Base-by-base conservation (phyloP, 352 stramenopile species). In the Globisporangium splendens region DNA sequence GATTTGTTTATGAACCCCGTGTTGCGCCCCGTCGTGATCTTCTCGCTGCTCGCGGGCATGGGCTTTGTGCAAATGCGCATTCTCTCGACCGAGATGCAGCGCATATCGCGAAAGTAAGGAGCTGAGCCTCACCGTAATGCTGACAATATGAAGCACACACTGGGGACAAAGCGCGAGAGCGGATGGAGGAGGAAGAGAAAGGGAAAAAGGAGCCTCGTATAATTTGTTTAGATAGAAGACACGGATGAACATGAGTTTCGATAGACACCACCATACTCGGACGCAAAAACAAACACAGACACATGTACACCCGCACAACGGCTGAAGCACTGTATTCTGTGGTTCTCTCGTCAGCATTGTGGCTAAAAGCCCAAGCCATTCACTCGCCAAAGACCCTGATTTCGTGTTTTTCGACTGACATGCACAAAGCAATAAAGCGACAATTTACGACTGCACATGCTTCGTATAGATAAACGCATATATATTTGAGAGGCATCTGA, bases 1-100 rank as follows among this genome's bases (percentile, higher is more conserved):
- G 83, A 93, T 62, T 73, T 64, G 70, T 88, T 93, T 55, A 69
- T 74, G 68, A 89, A 93, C 67, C 83, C 83, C 1, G 83, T 93
- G 63, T 63, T 93, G 10, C 83, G 83, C 38, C 83, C 83, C 38
- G 68, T 86, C 7, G 78, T 88, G 61, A 74, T 80, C n/a, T 82
- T 84, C 59, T 54, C 65, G 62, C 68, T 82, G 46, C 63, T 88
- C 20, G 68, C 51, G 6, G 60, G 67, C 11, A 47, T 84, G n/a
- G 59, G 59, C 21, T 56, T 68, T 3, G 54, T 83, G 21, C 73
- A 83, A 58, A 65, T 79, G 50, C 77, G 81, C 51, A 73, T 88
- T 33, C 63, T 91, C 41, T 46, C 76, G 24, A 68, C 70, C 8
- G 78, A 85, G 51, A 89, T 91, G 81, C 62, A 70, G 24, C 76